phyloP scores from a whole-genome alignment of 495 filamentous ascomycete genomes.

The Talaromyces trachyspermus region DNA sequence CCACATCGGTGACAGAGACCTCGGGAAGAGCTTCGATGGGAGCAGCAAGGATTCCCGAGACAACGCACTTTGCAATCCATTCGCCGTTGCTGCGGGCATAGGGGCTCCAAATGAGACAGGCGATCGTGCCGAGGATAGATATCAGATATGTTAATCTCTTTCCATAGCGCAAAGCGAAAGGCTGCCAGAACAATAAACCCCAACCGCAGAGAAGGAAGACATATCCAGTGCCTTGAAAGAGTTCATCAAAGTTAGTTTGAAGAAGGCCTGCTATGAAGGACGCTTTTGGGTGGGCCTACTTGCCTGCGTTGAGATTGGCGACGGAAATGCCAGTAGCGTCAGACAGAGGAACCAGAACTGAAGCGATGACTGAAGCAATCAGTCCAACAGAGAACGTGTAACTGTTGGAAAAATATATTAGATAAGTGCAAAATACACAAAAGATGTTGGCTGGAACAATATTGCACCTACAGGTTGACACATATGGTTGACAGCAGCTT shows the following conservation, averaged over 20 bases:
- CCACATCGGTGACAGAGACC: conserved; percentile 54
- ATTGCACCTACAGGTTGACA: conserved; percentile 33
- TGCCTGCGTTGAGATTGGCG: too few relatives aligned
- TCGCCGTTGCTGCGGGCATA: conserved; percentile 44
- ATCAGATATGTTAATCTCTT: conserved; percentile 54
- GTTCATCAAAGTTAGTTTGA: too few relatives aligned
- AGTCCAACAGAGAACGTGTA: conserved; percentile 58
- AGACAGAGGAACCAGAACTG: conserved; percentile 51
- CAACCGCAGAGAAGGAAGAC: conserved; percentile 56
- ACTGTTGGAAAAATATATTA: too few relatives aligned
- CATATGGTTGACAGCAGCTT: conserved; percentile 47
- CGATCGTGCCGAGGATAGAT: conserved; percentile 48
- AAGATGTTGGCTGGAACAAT: not conserved
- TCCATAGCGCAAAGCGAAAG: conserved; percentile 58
- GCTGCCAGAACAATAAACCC: conserved; percentile 64
- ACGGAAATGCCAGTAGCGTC: conserved; percentile 44
- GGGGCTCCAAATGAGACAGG: conserved; percentile 29
- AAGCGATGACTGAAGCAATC: conserved; percentile 52
- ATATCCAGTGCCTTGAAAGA: conserved; percentile 57
- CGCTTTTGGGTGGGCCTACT: too few relatives aligned
- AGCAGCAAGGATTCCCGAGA: conserved; percentile 57
- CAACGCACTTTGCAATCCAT: conserved; percentile 54
- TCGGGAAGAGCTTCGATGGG: conserved; percentile 59
- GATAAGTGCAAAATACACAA: too few relatives aligned
- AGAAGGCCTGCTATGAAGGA: too few relatives aligned